phyloP scores from a whole-genome alignment of 345 rosid species.

The Euphorbia peplus region DNA sequence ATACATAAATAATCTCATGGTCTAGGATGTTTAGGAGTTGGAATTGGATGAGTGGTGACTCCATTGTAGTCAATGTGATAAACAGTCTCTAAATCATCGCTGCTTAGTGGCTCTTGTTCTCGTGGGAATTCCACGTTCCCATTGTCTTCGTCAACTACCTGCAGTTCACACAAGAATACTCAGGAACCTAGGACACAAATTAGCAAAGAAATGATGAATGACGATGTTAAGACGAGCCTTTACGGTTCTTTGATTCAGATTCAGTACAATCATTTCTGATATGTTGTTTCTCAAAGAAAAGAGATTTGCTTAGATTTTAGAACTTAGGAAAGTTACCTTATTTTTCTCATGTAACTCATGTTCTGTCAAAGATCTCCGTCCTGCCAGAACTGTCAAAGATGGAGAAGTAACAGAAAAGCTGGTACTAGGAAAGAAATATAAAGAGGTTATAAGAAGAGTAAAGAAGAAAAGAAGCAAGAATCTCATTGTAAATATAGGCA shows the following conservation, averaged over 20 bases:
- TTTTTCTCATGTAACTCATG: conserved; percentile 9
- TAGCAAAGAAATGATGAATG: not conserved
- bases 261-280: not conserved
- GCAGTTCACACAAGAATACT: conserved; percentile 11
- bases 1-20: conserved; percentile 24
- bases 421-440: conserved; percentile 14
- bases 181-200: not conserved
- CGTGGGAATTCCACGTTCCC: not conserved
- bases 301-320: not conserved
- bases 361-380: conserved; percentile 26
- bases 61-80: conserved; percentile 59
- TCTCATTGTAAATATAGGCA: conserved; percentile 26
- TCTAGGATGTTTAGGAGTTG: conserved; percentile 55
- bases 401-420: conserved; percentile 21
- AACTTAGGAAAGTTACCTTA: conserved; percentile 18
- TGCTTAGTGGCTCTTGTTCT: conserved; percentile 12
- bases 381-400: conserved; percentile 12
- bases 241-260: not conserved
- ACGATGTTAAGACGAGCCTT: not conserved
- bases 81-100: conserved; percentile 16
- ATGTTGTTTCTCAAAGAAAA: not conserved
- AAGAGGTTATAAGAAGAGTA: conserved; percentile 19
- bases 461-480: conserved; percentile 17
- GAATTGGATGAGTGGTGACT: conserved; percentile 56
- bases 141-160: conserved; percentile 29